Evolutionary conservation across 495 filamentous ascomycete species (phyloP).

Genomic region (Penicillium ucsense): DNA sequence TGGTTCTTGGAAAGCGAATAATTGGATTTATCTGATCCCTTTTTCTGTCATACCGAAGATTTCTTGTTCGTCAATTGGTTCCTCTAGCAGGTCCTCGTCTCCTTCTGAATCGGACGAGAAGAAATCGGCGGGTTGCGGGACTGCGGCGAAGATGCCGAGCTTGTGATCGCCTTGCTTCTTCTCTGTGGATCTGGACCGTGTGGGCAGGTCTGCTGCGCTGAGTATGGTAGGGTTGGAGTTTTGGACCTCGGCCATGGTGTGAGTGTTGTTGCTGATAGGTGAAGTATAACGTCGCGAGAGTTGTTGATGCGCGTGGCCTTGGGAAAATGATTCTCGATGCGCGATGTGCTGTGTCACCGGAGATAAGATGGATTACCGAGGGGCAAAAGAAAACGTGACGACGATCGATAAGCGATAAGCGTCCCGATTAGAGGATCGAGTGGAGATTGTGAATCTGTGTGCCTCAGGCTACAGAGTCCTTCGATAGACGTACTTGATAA

Average conservation of each 20-base stretch:
- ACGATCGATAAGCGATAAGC: neutral
- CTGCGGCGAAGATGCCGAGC: constrained; percentile 29
- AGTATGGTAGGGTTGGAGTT: constrained; percentile 95
- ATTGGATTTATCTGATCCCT: no score
- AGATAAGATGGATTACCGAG: neutral
- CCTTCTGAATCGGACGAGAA: constrained; percentile 29
- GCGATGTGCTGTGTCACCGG: neutral
- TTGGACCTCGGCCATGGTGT: constrained; percentile 47
- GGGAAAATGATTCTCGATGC: no score
- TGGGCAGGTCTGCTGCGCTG: constrained; percentile 83
- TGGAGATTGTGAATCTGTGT: no score
- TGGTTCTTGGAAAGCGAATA: no score
- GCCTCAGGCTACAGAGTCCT: no score
- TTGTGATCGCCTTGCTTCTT: constrained; percentile 32
- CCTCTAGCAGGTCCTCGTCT: constrained; percentile 56
- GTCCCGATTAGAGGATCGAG: no score
- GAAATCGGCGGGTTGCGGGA: constrained; percentile 23
- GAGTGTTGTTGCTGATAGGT: neutral
- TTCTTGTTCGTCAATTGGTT: constrained; percentile 92
- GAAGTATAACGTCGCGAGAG: neutral
- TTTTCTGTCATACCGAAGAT: constrained; percentile 60
- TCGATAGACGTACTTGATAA: no score
- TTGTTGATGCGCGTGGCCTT: neutral
- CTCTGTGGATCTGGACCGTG: constrained; percentile 46
- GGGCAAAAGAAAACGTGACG: constrained; percentile 3